phyloP scores from a whole-genome alignment of 1,284 basidiomycete species.

The Mycosarcoma mackinlayi region DNA sequence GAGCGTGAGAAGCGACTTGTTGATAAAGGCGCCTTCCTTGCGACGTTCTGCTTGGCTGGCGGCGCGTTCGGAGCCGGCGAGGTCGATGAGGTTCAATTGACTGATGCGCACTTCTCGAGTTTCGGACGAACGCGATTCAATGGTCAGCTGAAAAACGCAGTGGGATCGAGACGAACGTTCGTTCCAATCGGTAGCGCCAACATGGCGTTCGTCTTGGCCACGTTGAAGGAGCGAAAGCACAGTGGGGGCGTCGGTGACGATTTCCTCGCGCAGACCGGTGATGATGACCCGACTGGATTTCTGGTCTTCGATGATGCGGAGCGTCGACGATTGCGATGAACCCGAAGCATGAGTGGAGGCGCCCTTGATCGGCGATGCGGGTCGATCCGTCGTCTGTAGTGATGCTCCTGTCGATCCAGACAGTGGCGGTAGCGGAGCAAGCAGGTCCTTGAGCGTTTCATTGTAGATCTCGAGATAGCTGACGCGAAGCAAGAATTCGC shows the following conservation, averaged over 20 bases:
- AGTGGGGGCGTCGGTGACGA: slow-evolving; percentile 71
- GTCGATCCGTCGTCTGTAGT: slow-evolving; percentile 25
- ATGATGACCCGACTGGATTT: slow-evolving; percentile 70
- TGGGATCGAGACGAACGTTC: slow-evolving; percentile 93
- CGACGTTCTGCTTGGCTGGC: slow-evolving; percentile 72
- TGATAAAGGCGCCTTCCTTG: slow-evolving; percentile 71
- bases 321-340: slow-evolving; percentile 19
- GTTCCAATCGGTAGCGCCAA: slow-evolving; percentile 97
- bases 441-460: slow-evolving; percentile 72
- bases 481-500: slow-evolving; percentile 71
- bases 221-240: slow-evolving; percentile 77
- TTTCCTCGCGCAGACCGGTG: slow-evolving; percentile 71
- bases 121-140: slow-evolving; percentile 52
- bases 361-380: slow-evolving; percentile 39
- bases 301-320: slow-evolving; percentile 66
- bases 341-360: slow-evolving; percentile 9
- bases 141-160: slow-evolving; percentile 75
- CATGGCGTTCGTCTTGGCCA: slow-evolving; percentile 87
- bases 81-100: slow-evolving; percentile 72
- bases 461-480: slow-evolving; percentile 75
- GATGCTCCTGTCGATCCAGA: neutral
- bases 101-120: slow-evolving; percentile 63
- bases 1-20: slow-evolving; percentile 70
- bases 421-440: slow-evolving; percentile 53
- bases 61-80: slow-evolving; percentile 73